Evolutionary conservation across 768 basidiomycete genomes (phyloP).

Genomic region (Chiua virens): DNA sequence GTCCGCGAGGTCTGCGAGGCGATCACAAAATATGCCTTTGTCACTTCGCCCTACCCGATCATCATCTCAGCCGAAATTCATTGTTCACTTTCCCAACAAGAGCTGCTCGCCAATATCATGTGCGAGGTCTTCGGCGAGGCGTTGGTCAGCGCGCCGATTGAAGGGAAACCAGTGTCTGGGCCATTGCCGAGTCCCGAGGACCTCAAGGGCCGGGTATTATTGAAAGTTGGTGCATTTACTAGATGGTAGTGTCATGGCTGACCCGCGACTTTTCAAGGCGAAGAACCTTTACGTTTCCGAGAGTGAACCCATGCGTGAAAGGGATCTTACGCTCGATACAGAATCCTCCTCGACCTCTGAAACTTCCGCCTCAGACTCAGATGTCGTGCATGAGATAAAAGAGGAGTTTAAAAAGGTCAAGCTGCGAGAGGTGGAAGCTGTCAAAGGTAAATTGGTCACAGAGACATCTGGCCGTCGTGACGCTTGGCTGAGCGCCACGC

Average conservation of each 20-base stretch:
- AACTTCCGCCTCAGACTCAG: slow-evolving; percentile 35
- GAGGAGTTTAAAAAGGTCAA: slow-evolving; percentile 29
- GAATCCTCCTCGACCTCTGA: slow-evolving; percentile 44
- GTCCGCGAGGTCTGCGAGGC: slow-evolving; percentile 81
- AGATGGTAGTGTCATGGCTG: background rate
- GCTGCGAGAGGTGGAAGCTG: slow-evolving; percentile 32
- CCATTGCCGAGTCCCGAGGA: slow-evolving; percentile 82
- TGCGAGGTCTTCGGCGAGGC: slow-evolving; percentile 54
- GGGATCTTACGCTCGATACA: slow-evolving; percentile 34
- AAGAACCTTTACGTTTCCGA: slow-evolving; percentile 70
- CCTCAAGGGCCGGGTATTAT: slow-evolving; percentile 71
- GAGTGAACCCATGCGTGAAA: slow-evolving; percentile 33
- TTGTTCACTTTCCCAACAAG: slow-evolving; percentile 77
- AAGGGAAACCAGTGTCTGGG: slow-evolving; percentile 48
- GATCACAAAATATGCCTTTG: slow-evolving; percentile 87
- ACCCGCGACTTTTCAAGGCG: slow-evolving; percentile 42
- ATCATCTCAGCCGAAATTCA: slow-evolving; percentile 94
- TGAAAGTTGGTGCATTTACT: slow-evolving; percentile 59
- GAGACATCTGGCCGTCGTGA: slow-evolving; percentile 1
- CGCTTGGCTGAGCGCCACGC: slow-evolving; percentile 12
- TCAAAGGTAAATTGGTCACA: slow-evolving; percentile 31
- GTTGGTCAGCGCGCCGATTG: slow-evolving; percentile 48
- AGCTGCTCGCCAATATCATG: slow-evolving; percentile 76
- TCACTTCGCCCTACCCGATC: slow-evolving; percentile 87
- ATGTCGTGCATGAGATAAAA: slow-evolving; percentile 22